phyloP scores from a whole-genome alignment of 139 green algal genomes.

The Coelastrella sp. region DNA sequence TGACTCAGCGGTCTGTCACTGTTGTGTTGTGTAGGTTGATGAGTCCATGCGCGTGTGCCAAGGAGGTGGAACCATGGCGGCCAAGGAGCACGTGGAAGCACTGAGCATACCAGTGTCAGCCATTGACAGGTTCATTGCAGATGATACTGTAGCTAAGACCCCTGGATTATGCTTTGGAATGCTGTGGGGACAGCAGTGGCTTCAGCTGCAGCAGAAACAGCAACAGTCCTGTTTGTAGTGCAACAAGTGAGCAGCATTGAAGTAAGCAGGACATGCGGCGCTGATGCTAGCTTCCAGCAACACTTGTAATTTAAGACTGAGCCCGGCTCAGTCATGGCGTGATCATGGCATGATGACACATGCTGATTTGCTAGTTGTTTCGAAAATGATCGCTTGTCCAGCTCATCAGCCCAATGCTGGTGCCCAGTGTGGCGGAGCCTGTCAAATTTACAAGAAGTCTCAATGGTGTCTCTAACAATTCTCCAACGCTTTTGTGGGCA shows the following conservation, averaged over 20 bases:
- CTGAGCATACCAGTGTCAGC: slow-evolving; percentile 6
- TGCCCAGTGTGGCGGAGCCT: too few species aligned
- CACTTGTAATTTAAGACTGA: too few species aligned
- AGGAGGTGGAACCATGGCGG: slow-evolving; percentile 18
- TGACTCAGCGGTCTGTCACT: not conserved
- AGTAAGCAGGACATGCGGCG: too few species aligned
- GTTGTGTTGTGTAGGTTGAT: slow-evolving; percentile 21
- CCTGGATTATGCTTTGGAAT: slow-evolving; percentile 16
- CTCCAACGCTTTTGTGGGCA: too few species aligned
- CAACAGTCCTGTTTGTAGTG: not conserved
- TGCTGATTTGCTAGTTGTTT: too few species aligned
- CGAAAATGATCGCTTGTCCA: too few species aligned
- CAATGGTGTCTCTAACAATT: too few species aligned
- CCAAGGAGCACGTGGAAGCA: slow-evolving; percentile 21
- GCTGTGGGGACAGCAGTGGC: slow-evolving; percentile 17
- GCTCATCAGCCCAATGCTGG: too few species aligned
- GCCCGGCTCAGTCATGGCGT: too few species aligned
- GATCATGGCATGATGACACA: too few species aligned
- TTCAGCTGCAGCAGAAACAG: not conserved
- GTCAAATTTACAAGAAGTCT: too few species aligned
- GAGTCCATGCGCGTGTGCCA: slow-evolving; percentile 15
- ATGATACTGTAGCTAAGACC: slow-evolving; percentile 15
- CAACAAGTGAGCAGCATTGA: not conserved
- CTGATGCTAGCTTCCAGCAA: too few species aligned
- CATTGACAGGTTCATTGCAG: slow-evolving; percentile 18